Conservation (phyloP, 192 early-diverging fungal genomes). For the Coemansia sp. region DNA sequence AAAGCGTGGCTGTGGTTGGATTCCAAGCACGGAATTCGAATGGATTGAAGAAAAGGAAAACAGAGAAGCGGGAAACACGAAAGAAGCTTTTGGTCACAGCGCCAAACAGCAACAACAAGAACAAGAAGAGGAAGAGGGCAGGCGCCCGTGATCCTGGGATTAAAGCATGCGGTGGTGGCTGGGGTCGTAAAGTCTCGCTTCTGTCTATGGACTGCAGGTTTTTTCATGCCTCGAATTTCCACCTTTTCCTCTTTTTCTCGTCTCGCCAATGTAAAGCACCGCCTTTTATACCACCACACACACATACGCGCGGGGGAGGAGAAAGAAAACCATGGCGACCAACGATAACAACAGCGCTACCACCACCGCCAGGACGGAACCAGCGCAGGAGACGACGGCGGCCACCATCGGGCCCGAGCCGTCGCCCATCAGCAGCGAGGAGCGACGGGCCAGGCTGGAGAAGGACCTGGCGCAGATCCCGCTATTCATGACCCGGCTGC, state of each 20-base stretch:
- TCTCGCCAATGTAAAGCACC: neutral
- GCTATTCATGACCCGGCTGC: constrained; percentile 88
- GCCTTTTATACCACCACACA: neutral
- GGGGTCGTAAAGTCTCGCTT: no score
- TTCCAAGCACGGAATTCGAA: no score
- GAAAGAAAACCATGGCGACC: neutral
- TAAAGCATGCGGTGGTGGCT: no score
- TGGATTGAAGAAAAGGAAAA: no score
- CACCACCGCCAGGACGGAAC: neutral
- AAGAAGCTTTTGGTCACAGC: no score
- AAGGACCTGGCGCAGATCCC: constrained; percentile 76
- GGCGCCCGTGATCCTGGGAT: no score
- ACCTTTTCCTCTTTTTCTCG: neutral
- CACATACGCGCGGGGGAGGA: neutral
- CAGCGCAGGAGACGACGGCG: neutral
- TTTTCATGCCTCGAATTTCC: no score
- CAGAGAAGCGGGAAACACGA: no score
- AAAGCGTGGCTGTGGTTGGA: no score
- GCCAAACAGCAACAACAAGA: no score
- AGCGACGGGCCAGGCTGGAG: constrained; percentile 52
- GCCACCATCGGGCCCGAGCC: constrained; percentile 28
- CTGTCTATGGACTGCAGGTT: no score
- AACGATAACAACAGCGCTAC: neutral
- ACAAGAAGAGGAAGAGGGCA: no score
- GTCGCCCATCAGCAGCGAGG: constrained; percentile 15